Evolutionary conservation across 805 yeast species (phyloP).

Genomic region (Yamadazyma philogaea): DNA sequence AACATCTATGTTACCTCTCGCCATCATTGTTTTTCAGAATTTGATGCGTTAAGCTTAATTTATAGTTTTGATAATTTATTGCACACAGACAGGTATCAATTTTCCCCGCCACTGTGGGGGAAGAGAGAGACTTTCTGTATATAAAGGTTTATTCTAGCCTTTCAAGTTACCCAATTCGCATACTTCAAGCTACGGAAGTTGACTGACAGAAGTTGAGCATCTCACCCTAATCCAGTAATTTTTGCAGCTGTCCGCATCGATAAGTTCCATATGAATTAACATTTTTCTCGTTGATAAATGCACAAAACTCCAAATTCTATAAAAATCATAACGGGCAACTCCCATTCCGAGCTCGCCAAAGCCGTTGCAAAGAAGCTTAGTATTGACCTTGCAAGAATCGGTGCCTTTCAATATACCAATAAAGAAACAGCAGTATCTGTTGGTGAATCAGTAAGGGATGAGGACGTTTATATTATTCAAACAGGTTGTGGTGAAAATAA

Average conservation of each 20-base stretch:
- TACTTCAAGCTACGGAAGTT: too few relatives aligned
- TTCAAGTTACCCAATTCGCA: too few relatives aligned
- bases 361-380: conserved; percentile 66
- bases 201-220: too few relatives aligned
- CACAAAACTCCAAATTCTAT: conserved; percentile 37
- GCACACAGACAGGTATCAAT: too few relatives aligned
- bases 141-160: too few relatives aligned
- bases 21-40: too few relatives aligned
- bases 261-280: neutral
- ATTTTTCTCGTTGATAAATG: conserved; percentile 9
- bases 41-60: too few relatives aligned
- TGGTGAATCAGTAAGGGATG: conserved; percentile 82
- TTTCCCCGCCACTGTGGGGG: too few relatives aligned
- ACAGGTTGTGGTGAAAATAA: conserved; percentile 73
- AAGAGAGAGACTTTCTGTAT: too few relatives aligned
- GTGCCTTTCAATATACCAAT: conserved; percentile 82
- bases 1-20: too few relatives aligned
- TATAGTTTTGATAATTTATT: too few relatives aligned
- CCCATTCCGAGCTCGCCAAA: conserved; percentile 82
- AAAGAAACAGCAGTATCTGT: conserved; percentile 80
- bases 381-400: conserved; percentile 65
- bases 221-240: too few relatives aligned
- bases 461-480: conserved; percentile 76
- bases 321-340: conserved; percentile 58
- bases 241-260: neutral